phyloP scores from a whole-genome alignment of 2,329 filamentous ascomycete genomes.

The Fusarium vanettenii region DNA sequence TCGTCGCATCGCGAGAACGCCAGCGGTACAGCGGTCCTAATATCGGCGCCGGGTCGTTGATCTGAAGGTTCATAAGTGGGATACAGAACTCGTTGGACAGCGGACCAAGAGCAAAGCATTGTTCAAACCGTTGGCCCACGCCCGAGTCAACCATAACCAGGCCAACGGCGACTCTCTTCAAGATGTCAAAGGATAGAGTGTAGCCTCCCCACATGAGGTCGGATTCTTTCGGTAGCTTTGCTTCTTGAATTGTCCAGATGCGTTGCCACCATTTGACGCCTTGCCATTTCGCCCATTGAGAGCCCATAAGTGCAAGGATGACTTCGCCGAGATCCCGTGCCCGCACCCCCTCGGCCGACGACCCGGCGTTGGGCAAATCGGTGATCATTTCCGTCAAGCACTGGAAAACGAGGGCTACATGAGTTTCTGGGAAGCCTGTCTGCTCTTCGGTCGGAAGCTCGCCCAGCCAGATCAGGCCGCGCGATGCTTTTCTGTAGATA shows the following conservation, averaged over 20 bases:
- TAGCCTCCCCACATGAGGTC: neutral
- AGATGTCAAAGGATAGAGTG: neutral
- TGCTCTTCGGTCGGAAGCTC: neutral
- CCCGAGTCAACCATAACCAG: neutral
- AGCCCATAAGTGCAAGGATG: neutral
- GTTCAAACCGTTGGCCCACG: neutral
- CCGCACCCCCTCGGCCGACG: neutral
- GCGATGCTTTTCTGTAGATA: slow-evolving; percentile 10
- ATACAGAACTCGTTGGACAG: neutral
- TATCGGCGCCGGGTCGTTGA: neutral
- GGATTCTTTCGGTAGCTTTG: neutral
- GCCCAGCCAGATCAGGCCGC: slow-evolving; percentile 15
- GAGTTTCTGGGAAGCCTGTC: neutral
- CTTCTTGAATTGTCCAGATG: slow-evolving; percentile 4
- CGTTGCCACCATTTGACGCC: slow-evolving; percentile 3
- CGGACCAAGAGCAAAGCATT: neutral
- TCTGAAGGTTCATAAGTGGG: neutral
- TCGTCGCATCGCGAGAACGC: neutral
- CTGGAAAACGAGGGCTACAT: neutral
- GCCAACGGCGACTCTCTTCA: neutral
- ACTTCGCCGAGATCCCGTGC: neutral
- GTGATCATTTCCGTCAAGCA: neutral
- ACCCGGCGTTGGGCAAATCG: neutral
- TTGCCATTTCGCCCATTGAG: neutral
- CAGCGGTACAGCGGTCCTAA: neutral